A percentile compares a stretch with the other conserved stretches of the same genome.
Conservation (phyloP, 352 stramenopile species). For the Pythium dissotocum region DNA sequence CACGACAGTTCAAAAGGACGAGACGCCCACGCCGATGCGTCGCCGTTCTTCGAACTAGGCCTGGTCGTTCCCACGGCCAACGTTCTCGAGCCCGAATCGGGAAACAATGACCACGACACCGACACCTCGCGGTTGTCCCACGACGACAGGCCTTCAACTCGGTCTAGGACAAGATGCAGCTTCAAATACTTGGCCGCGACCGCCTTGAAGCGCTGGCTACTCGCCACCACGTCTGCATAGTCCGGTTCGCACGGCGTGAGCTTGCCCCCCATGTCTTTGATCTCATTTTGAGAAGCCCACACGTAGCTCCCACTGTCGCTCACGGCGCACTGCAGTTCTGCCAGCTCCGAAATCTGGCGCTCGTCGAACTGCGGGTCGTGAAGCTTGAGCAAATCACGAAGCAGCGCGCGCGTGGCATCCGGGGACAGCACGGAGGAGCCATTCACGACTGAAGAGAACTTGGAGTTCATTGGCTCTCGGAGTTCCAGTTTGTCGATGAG, state of each 20-base stretch:
- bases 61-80: neutral
- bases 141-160: neutral
- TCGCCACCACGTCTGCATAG: neutral
- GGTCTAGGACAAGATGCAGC: neutral
- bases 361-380: constrained; percentile 12
- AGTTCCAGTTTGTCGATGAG: constrained; percentile 22
- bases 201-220: neutral
- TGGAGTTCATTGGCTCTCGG: neutral
- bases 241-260: constrained; percentile 9
- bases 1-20: neutral
- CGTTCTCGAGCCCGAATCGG: neutral
- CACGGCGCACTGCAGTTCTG: constrained; percentile 17
- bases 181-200: neutral
- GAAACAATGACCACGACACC: neutral
- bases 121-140: neutral
- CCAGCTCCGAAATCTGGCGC: constrained; percentile 10
- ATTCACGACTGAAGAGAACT: neutral
- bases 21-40: neutral
- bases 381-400: constrained; percentile 18
- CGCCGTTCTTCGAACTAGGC: neutral
- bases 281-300: constrained; percentile 10
- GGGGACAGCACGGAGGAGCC: neutral
- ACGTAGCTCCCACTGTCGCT: constrained; percentile 15
- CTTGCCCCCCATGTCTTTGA: constrained; percentile 3
- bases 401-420: neutral